Conservation (phyloP, 1,284 basidiomycete genomes). For the Apiotrichum akiyoshidainum region DNA sequence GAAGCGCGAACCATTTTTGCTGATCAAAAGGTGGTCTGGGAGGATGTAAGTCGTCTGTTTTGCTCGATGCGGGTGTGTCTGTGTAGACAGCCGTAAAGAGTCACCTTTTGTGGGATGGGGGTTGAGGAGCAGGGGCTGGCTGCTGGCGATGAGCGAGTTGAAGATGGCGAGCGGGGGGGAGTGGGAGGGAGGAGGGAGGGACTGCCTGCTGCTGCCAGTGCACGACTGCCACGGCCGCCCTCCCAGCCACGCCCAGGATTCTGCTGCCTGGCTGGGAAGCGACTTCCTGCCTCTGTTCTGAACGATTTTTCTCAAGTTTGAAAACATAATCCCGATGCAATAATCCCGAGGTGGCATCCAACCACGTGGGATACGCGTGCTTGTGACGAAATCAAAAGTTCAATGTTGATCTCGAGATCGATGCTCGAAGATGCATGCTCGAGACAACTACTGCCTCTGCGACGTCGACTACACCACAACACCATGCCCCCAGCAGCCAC, state of each 20-base stretch:
- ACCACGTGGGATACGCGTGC: too few species aligned
- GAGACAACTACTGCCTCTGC: too few species aligned
- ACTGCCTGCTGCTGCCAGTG: neutral
- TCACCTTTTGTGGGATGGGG: constrained; percentile 3
- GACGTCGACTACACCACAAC: neutral
- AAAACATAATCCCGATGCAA: too few species aligned
- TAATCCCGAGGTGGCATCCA: too few species aligned
- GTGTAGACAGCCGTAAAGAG: constrained; percentile 6
- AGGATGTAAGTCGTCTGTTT: constrained; percentile 5
- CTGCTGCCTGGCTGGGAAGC: too few species aligned
- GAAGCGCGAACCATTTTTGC: constrained; percentile 52
- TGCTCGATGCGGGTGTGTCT: constrained; percentile 10
- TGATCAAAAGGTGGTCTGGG: neutral
- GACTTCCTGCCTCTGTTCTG: too few species aligned
- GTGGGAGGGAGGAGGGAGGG: neutral
- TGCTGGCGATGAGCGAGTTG: constrained; percentile 11
- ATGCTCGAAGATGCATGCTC: neutral
- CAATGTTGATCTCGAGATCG: too few species aligned
- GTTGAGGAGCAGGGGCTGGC: constrained; percentile 2
- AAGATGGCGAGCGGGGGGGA: constrained; percentile 8
- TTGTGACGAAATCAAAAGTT: too few species aligned
- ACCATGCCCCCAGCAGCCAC: constrained; percentile 17
- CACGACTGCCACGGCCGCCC: neutral
- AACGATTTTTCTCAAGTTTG: too few species aligned
- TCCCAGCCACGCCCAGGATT: neutral